Conservation (phyloP, 441 rosid species). For the Pelargonium fulgidum region DNA sequence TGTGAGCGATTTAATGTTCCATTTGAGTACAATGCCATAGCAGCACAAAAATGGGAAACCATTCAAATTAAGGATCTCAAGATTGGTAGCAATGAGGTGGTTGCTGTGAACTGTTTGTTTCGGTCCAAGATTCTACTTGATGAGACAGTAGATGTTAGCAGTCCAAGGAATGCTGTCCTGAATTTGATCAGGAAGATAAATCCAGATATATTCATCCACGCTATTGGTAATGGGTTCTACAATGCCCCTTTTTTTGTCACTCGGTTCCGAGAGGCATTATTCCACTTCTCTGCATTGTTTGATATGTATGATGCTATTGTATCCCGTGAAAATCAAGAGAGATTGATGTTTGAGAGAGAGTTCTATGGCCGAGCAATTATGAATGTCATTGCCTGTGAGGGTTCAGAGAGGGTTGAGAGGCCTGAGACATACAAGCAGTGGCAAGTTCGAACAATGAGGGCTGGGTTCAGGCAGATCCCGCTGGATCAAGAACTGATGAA, state of each 20-base stretch:
- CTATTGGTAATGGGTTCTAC: constrained; percentile 10
- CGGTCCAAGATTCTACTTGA: too few relatives aligned
- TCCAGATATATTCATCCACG: constrained; percentile 15
- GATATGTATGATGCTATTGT: constrained; percentile 17
- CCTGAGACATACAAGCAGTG: constrained; percentile 19
- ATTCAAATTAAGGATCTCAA: too few relatives aligned
- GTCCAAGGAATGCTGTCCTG: constrained; percentile 19
- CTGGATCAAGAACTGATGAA: constrained; percentile 5
- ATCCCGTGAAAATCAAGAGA: constrained; percentile 4
- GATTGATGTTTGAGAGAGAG: constrained; percentile 15
- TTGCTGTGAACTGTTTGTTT: too few relatives aligned
- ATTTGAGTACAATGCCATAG: constrained; percentile 49
- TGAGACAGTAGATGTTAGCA: background rate
- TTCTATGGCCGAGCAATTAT: constrained; percentile 16
- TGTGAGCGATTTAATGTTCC: constrained; percentile 46
- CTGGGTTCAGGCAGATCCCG: constrained; percentile 22
- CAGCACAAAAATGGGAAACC: constrained; percentile 21
- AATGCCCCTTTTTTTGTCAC: constrained; percentile 19
- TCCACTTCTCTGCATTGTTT: constrained; percentile 18
- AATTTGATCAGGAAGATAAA: constrained; percentile 20
- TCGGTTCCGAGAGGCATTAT: constrained; percentile 22
- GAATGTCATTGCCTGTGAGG: constrained; percentile 21
- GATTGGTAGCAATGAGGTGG: too few relatives aligned
- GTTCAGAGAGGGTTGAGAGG: constrained; percentile 10
- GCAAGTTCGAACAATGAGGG: constrained; percentile 19